A percentile compares a stretch with the other conserved stretches of the same genome.
These are phyloP conservation scores for Viola pubescens DNA, from an alignment of 441 rosid genomes.

Conservation along the genomic window DNA sequence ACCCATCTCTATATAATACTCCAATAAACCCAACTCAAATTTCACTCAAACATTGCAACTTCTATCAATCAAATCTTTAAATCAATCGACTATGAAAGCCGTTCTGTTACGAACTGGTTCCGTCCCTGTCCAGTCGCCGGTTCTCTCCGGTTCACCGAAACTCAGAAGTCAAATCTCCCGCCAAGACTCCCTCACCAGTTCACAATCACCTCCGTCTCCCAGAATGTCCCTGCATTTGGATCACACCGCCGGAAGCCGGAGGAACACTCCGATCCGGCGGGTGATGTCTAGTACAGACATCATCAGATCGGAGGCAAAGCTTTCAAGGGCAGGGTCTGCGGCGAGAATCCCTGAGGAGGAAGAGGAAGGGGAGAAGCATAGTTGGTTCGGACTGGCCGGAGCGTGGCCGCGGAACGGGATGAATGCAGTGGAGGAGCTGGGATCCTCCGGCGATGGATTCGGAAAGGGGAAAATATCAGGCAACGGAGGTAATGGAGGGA, in stretches of 20 bases:
- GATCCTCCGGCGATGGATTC: slow-evolving; percentile 32
- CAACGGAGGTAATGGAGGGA: slow-evolving; percentile 17
- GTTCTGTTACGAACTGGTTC: slow-evolving; percentile 49
- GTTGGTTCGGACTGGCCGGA: slow-evolving; percentile 14
- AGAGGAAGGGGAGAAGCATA: slow-evolving; percentile 13
- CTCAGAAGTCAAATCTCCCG: slow-evolving; percentile 24
- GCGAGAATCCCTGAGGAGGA: slow-evolving; percentile 44
- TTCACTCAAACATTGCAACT: neutral
- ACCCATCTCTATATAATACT: slow-evolving; percentile 13
- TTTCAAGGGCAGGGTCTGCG: slow-evolving; percentile 28
- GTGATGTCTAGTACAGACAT: slow-evolving; percentile 40
- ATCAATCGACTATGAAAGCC: slow-evolving; percentile 35
- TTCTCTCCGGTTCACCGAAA: slow-evolving; percentile 24
- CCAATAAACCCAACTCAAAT: neutral
- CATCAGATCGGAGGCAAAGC: slow-evolving; percentile 12
- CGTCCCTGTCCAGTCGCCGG: slow-evolving; percentile 24
- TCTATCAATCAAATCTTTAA: neutral
- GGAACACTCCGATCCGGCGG: slow-evolving; percentile 27
- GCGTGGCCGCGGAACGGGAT: slow-evolving; percentile 26
- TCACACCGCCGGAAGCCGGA: slow-evolving; percentile 12
- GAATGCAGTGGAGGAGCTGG: slow-evolving; percentile 31
- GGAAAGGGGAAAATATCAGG: slow-evolving; percentile 14
- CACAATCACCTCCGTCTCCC: slow-evolving; percentile 15
- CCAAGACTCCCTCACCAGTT: slow-evolving; percentile 19
- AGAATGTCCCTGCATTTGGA: slow-evolving; percentile 39